A percentile compares a stretch with the other conserved stretches of the same genome.
Conservation (phyloP, 2,329 filamentous ascomycete species). For the Sarocladiaceae sp. region DNA sequence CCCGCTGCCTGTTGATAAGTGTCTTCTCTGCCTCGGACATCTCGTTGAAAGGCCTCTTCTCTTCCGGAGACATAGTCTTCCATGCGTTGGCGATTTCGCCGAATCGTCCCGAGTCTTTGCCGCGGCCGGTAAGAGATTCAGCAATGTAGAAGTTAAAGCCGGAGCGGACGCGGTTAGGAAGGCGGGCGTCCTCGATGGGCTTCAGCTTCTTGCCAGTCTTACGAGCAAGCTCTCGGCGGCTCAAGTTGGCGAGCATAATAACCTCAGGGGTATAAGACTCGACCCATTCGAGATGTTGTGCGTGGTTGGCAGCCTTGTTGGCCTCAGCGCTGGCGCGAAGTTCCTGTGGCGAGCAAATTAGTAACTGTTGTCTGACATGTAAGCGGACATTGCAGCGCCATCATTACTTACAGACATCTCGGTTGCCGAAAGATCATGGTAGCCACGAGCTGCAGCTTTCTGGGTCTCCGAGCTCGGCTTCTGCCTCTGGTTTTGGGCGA, state of each 20-base stretch:
- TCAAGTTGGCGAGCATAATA: conserved; percentile 42
- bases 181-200: conserved; percentile 41
- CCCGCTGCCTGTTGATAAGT: conserved; percentile 24
- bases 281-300: conserved; percentile 43
- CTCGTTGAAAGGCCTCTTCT: conserved; percentile 36
- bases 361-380: background rate
- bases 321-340: conserved; percentile 27
- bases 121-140: conserved; percentile 28
- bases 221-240: conserved; percentile 29
- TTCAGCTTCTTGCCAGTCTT: conserved; percentile 9
- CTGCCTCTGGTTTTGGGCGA: conserved; percentile 16
- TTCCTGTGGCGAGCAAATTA: conserved; percentile 15
- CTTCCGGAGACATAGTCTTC: conserved; percentile 34
- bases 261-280: conserved; percentile 32
- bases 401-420: conserved; percentile 41
- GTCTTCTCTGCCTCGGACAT: conserved; percentile 17
- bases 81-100: conserved; percentile 32
- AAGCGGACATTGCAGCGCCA: background rate
- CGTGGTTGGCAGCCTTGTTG: conserved; percentile 38
- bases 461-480: conserved; percentile 18
- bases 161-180: conserved; percentile 32
- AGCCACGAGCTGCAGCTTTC: conserved; percentile 25
- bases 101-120: conserved; percentile 16
- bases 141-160: conserved; percentile 33
- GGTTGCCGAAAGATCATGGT: conserved; percentile 32